Percentiles rank a stretch among this genome's conserved stretches.
Conservation (phyloP, 2,329 filamentous ascomycete genomes). For the Scedosporium apiospermum region DNA sequence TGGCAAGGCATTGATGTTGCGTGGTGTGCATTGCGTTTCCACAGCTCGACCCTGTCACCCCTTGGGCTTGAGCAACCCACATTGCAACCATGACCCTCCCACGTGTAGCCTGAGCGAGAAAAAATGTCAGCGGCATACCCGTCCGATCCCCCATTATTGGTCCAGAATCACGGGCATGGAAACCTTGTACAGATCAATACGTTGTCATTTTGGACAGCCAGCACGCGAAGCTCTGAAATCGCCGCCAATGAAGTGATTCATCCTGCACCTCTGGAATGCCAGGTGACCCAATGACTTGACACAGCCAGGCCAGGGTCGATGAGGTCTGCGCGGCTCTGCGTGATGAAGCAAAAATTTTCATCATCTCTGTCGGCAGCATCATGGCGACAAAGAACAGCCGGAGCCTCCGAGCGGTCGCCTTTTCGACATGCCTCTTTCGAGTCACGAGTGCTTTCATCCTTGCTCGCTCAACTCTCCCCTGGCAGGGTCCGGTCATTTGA, state of each 20-base stretch:
- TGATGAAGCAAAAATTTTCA: background rate
- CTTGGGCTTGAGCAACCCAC: background rate
- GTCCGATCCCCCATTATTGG: background rate
- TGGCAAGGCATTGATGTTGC: background rate
- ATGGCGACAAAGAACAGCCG: no score
- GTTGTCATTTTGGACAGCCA: background rate
- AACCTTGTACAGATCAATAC: background rate
- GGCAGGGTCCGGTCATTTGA: no score
- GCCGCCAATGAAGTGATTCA: background rate
- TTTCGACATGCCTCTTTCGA: no score
- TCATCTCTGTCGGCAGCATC: background rate
- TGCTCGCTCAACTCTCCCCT: no score
- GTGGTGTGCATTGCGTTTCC: background rate
- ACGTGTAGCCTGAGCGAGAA: background rate
- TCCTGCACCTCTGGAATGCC: background rate
- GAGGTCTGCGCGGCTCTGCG: background rate
- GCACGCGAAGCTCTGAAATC: background rate
- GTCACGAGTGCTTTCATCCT: no score
- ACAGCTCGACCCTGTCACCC: background rate
- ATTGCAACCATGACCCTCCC: background rate
- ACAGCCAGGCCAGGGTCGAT: background rate
- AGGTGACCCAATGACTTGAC: background rate
- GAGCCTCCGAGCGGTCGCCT: no score
- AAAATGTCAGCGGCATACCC: background rate
- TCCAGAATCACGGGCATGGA: background rate